Base-by-base conservation (phyloP, 352 stramenopile genomes). In the Pythium coloratum region DNA sequence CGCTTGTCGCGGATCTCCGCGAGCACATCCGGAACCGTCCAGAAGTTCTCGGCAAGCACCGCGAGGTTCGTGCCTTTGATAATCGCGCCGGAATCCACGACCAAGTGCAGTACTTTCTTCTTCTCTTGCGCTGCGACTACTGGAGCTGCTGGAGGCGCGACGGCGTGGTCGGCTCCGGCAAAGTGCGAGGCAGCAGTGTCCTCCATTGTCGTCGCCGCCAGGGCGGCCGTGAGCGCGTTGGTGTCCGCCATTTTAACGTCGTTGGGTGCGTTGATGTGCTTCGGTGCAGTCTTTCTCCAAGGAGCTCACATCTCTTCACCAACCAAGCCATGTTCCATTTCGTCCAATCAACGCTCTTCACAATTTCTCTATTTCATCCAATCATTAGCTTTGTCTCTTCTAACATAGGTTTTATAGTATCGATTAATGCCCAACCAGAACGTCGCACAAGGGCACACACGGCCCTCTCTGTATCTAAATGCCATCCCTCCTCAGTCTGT, bases 61-160 rank as follows among this genome's bases (percentile, higher is more conserved):
- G 71, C 78, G 44, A 96, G 59, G 66, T 94, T 89, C 0, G 87
- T 91, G 73, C 84, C 79, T 66, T 95, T 96, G 76, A 96, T 96
- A 66, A 96, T 92, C 28, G 85, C 88, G 54, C 88, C 88, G 4
- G 88, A 94, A 75, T 96, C 88, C 47, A 96, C 77, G 28, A 96
- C 83, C 16, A 96, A 67, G 64, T 94, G 81, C 34, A 78, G 62
- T 53, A 95, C 78, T 70, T 94, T 92, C 76, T 90, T 90, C 36
- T 71, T 75, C 9, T 68, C 75, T 16, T 32, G 60, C 14, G 59
- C 28, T 2, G 50, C 51, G 8, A 46, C 30, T 24, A 55, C 16
- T 44, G 59, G 8, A n/a, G 56, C 55, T 55, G 53, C 10, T 33
- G 55, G 46, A 34, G 53, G 28, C 59, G 53, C n/a, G 6, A 2